These are phyloP conservation scores for Dicorynia guianensis DNA, from an alignment of 306 rosid genomes.

Conservation along the genomic window DNA sequence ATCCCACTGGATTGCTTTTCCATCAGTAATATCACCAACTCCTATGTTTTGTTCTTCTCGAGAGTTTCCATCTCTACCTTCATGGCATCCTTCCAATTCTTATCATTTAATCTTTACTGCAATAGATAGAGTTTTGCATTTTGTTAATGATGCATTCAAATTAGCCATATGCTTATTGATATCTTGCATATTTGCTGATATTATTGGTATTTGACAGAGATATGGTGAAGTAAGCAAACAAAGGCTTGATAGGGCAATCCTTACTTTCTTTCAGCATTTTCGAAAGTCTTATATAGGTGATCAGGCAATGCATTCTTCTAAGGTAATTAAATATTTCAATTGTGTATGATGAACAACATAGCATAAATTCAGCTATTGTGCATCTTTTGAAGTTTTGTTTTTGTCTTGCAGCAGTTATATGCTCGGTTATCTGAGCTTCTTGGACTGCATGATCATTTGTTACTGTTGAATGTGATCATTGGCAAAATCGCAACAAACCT, in stretches of 20 bases:
- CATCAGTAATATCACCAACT: too few relatives aligned
- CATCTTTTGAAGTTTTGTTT: conserved; percentile 21
- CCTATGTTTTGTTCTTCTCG: too few relatives aligned
- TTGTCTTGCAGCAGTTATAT: conserved; percentile 67
- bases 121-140: neutral
- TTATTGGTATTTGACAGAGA: conserved; percentile 68
- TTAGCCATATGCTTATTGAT: conserved; percentile 23
- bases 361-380: conserved; percentile 4
- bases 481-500: conserved; percentile 60
- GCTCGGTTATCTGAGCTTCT: conserved; percentile 64
- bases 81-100: neutral
- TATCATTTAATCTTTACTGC: neutral
- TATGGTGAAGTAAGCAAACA: conserved; percentile 93
- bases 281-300: conserved; percentile 97
- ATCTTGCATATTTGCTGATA: conserved; percentile 35
- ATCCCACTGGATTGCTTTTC: too few relatives aligned
- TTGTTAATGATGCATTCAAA: neutral
- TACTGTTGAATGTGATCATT: conserved; percentile 57
- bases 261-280: conserved; percentile 93
- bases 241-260: conserved; percentile 97
- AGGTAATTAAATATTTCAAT: conserved; percentile 62
- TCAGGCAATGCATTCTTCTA: conserved; percentile 99
- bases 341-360: conserved; percentile 4
- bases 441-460: conserved; percentile 60
- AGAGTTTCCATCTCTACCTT: too few relatives aligned